Evolutionary conservation across 2,329 filamentous ascomycete species (phyloP), one percentile per base, ranked within the genome.

Genomic region (Akanthomyces dipterigenus): DNA sequence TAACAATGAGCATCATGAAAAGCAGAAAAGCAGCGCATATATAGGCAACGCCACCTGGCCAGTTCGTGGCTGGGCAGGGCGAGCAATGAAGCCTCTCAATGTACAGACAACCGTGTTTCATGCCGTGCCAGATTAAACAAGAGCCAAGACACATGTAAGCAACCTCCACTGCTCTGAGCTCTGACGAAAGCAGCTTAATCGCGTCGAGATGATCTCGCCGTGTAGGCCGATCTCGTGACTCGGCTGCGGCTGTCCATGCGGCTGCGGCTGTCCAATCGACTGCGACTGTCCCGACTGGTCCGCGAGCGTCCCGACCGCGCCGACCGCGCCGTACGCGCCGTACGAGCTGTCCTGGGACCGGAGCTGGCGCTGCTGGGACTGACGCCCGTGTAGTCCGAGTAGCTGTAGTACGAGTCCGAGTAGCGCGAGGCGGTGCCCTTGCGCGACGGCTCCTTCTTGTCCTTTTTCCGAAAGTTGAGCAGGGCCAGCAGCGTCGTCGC

Each of bases 401-500:
- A 85, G 56, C 78, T 81, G 68, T 81, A 80, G 64, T 80, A 80
- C 57, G 77, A 84, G 70, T 82, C 81, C 70, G 75, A 80, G 73
- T 82, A 82, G 66, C 67, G 79, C 70, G 75, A 75, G 62, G 31
- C 31, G 31, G 70, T 65, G 43, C 75, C 68, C 67, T 77, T 77
- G 64, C 69, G 72, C 48, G 57, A 53, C 11, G 49, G 38, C 62
- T 70, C 70, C 60, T 77, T 76, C 68, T 75, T 73, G 72, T 80
- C 80, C 64, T 81, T 77, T 69, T 82, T 77, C 63, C 77, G 77
- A 50, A 86, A 68, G 63, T 84, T 84, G 64, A 86, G 77, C 61
- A 86, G 72, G 48, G 81, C 75, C 62, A 80, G 74, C 63, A 86
- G 66, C 5, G 81, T 81, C n/a, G 78, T 77, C 18, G 78, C 77